A percentile compares a stretch with the other conserved stretches of the same genome.
phyloP scores from a whole-genome alignment of 306 rosid species.

The Astragalus glycyphyllos region DNA sequence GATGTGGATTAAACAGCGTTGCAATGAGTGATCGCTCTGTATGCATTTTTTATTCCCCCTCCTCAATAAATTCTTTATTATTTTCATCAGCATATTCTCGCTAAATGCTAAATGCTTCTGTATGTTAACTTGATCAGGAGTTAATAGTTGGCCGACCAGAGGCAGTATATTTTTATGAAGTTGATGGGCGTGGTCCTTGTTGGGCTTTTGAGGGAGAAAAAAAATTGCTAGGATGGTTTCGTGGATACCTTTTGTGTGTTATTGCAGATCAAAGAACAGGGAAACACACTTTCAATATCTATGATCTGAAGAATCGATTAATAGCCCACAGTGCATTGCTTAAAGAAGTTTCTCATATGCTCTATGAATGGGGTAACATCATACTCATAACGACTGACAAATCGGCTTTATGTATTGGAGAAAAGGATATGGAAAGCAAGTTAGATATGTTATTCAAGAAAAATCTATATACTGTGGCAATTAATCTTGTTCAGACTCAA shows the following conservation, averaged over 20 bases:
- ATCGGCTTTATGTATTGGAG: slow-evolving; percentile 90
- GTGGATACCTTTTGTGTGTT: slow-evolving; percentile 95
- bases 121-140: slow-evolving; percentile 62
- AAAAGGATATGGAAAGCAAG: slow-evolving; percentile 99
- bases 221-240: slow-evolving; percentile 93
- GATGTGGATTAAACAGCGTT: slow-evolving; percentile 69
- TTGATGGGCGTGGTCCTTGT: slow-evolving; percentile 99
- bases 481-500: slow-evolving; percentile 95
- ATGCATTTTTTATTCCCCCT: slow-evolving; percentile 45
- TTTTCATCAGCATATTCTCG: slow-evolving; percentile 12
- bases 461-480: slow-evolving; percentile 89
- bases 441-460: slow-evolving; percentile 97
- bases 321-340: slow-evolving; percentile 87
- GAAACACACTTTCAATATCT: slow-evolving; percentile 79
- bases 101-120: slow-evolving; percentile 37
- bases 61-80: slow-evolving; percentile 22
- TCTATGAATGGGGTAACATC: slow-evolving; percentile 96
- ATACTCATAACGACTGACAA: slow-evolving; percentile 88
- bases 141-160: slow-evolving; percentile 92
- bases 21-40: slow-evolving; percentile 96
- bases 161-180: slow-evolving; percentile 95
- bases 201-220: slow-evolving; percentile 99
- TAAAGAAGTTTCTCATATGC: slow-evolving; percentile 93
- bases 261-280: slow-evolving; percentile 90
- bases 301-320: slow-evolving; percentile 89